Percentiles rank a stretch among this genome's conserved stretches.
Conservation (phyloP, 2,329 filamentous ascomycete genomes). For the Amauroascus verrucosus region DNA sequence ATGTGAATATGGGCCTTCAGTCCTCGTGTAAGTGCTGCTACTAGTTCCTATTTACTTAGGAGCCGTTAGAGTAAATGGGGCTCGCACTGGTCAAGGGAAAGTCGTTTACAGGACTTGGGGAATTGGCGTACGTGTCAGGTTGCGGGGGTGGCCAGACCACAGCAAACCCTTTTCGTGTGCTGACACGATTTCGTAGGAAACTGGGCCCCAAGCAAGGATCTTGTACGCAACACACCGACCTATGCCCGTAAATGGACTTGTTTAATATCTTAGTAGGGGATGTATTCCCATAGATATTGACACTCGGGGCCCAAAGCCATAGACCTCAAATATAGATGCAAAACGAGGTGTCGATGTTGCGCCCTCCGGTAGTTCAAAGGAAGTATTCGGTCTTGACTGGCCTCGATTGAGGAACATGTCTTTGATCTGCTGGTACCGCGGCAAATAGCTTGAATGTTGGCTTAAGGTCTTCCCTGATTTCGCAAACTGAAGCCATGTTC, state of each 20-base stretch:
- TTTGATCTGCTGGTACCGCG: slow-evolving; percentile 38
- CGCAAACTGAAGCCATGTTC: slow-evolving; percentile 81
- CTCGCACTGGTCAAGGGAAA: no score
- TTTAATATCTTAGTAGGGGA: not conserved
- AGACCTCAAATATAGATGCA: not conserved
- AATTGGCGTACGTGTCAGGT: no score
- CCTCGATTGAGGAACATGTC: slow-evolving; percentile 36
- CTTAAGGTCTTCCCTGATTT: slow-evolving; percentile 70
- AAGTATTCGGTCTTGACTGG: slow-evolving; percentile 42
- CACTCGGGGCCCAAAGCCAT: not conserved
- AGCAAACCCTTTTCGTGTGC: no score
- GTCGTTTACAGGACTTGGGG: no score
- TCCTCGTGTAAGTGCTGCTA: no score
- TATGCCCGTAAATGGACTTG: not conserved
- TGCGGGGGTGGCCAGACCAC: no score
- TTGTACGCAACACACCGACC: no score
- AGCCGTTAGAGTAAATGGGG: no score
- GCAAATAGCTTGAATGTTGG: slow-evolving; percentile 64
- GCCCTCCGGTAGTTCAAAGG: slow-evolving; percentile 23
- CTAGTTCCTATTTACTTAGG: no score
- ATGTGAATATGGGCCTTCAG: no score
- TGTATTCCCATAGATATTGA: not conserved
- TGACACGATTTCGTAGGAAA: no score
- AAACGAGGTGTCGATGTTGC: not conserved
- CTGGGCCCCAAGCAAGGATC: no score